Percentiles rank a stretch among this genome's conserved stretches.
phyloP scores from a whole-genome alignment of 305 asterid species.

The Fraxinus velutina region DNA sequence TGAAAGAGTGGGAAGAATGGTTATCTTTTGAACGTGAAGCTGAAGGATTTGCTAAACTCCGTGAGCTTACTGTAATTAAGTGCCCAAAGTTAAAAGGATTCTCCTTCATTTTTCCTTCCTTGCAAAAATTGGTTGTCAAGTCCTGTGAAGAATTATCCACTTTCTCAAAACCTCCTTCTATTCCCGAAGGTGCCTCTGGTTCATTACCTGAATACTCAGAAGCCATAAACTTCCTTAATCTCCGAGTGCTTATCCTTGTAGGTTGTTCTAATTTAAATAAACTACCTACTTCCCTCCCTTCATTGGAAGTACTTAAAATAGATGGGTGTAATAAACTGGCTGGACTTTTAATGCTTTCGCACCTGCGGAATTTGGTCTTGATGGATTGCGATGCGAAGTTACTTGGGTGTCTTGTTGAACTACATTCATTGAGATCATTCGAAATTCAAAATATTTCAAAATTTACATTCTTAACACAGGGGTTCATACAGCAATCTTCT shows the following conservation, averaged over 20 bases:
- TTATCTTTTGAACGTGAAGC: not conserved
- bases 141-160: not conserved
- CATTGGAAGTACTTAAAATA: not conserved
- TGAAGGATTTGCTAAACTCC: not conserved
- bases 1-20: conserved; percentile 12
- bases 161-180: not conserved
- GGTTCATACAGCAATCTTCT: not conserved
- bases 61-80: conserved; percentile 1
- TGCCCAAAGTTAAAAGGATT: conserved; percentile 16
- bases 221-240: not conserved
- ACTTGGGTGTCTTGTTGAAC: not conserved
- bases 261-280: not conserved
- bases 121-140: not conserved
- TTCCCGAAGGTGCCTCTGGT: not conserved
- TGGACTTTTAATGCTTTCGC: not conserved
- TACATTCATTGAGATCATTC: not conserved
- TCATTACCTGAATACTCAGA: not conserved
- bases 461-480: not conserved
- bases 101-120: not conserved
- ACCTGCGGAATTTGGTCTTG: not conserved
- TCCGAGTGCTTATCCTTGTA: not conserved
- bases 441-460: not conserved
- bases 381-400: not conserved
- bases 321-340: not conserved
- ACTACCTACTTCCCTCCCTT: not conserved